These are phyloP conservation scores for Plasmodium coatneyi DNA, from an alignment of 169 alveolate species.

Conservation along the genomic window DNA sequence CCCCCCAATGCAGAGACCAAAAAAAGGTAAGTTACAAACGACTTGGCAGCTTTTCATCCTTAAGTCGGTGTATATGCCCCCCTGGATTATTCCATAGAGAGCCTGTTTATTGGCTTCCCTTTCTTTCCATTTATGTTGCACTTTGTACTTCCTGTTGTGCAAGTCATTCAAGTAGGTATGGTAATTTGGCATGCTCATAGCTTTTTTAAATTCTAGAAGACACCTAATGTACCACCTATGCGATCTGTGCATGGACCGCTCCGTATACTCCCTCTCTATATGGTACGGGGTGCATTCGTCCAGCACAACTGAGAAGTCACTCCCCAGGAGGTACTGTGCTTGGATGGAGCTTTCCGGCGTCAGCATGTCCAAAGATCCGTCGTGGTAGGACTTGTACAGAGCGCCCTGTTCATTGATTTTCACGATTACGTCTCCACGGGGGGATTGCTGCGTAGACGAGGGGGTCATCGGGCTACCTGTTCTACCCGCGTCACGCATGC, in stretches of 20 bases:
- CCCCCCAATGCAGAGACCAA: slow-evolving; percentile 99
- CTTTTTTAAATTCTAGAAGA: slow-evolving; percentile 25
- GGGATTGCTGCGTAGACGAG: neutral
- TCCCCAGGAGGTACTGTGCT: slow-evolving; percentile 54
- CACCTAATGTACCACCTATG: slow-evolving; percentile 73
- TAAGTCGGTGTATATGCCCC: slow-evolving; percentile 94
- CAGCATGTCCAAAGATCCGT: slow-evolving; percentile 32
- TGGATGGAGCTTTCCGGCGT: slow-evolving; percentile 66
- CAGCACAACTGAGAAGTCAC: slow-evolving; percentile 38
- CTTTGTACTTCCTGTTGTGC: slow-evolving; percentile 26
- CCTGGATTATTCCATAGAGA: slow-evolving; percentile 97
- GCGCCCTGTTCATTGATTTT: slow-evolving; percentile 57
- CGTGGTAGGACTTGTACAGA: slow-evolving; percentile 33
- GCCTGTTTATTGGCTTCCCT: slow-evolving; percentile 90
- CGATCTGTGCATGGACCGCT: slow-evolving; percentile 57
- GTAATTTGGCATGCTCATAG: slow-evolving; percentile 44
- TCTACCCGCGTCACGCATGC: neutral
- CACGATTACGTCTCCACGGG: slow-evolving; percentile 1
- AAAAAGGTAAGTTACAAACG: slow-evolving; percentile 90
- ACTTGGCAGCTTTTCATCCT: slow-evolving; percentile 80
- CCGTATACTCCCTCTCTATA: slow-evolving; percentile 37
- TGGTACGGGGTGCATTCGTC: slow-evolving; percentile 71
- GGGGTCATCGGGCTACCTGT: no score
- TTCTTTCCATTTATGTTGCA: slow-evolving; percentile 14
- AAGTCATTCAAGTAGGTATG: slow-evolving; percentile 37